These are phyloP conservation scores for Paramecium caudatum DNA, from an alignment of 73 alveolate species.

Conservation along the genomic window DNA sequence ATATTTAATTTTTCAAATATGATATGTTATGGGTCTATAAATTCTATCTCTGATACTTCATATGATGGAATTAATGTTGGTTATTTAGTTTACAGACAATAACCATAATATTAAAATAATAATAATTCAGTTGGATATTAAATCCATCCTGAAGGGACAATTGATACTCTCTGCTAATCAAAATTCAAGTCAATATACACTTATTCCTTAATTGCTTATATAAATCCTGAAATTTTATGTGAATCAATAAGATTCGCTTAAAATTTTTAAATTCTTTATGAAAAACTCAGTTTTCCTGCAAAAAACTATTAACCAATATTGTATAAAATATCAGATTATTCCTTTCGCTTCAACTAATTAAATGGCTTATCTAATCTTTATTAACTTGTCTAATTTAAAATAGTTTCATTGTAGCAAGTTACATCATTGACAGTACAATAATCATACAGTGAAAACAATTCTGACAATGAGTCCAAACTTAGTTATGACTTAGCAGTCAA, in stretches of 20 bases:
- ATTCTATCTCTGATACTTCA: background rate
- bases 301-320: slow-evolving; percentile 23
- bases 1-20: slow-evolving; percentile 15
- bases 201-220: background rate
- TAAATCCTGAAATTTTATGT: background rate
- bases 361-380: slow-evolving; percentile 22
- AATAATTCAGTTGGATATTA: slow-evolving; percentile 33
- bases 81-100: background rate
- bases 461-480: slow-evolving; percentile 63
- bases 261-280: slow-evolving; percentile 29
- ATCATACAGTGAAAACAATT: slow-evolving; percentile 11
- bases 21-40: background rate
- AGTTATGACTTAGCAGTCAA: slow-evolving; percentile 41
- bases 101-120: background rate
- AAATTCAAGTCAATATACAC: slow-evolving; percentile 7
- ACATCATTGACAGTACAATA: slow-evolving; percentile 17
- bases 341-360: background rate
- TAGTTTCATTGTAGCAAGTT: background rate
- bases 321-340: slow-evolving; percentile 7
- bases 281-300: slow-evolving; percentile 37
- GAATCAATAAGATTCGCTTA: background rate
- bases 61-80: background rate
- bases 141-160: background rate
- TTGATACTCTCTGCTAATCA: background rate
- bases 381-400: background rate